These are phyloP conservation scores for Fusarium drepaniforme DNA, from an alignment of 2,329 filamentous ascomycete species.

Conservation along the genomic window DNA sequence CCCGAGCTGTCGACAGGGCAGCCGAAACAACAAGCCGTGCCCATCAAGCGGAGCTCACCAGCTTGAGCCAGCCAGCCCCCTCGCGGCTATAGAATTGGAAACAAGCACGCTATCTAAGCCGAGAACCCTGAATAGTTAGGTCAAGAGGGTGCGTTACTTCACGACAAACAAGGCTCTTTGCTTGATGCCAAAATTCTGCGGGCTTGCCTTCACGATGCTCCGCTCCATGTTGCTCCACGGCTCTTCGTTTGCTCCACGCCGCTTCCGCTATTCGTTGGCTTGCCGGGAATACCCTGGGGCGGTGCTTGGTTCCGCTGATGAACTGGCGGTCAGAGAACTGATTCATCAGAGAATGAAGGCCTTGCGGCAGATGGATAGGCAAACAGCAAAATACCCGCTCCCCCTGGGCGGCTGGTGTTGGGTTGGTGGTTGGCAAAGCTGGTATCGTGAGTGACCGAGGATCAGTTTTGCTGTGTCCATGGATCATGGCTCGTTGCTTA, in stretches of 20 bases:
- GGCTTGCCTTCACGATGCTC: conserved; percentile 24
- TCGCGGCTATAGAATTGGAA: not conserved
- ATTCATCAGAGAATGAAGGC: conserved; percentile 21
- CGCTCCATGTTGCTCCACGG: conserved; percentile 20
- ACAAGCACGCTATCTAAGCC: conserved; percentile 6
- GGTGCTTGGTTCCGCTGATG: conserved; percentile 44
- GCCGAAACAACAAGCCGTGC: conserved; percentile 17
- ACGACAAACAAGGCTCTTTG: conserved; percentile 18
- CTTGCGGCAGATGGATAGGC: conserved; percentile 22
- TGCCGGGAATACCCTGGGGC: conserved; percentile 41
- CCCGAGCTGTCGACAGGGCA: conserved; percentile 35
- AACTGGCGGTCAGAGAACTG: conserved; percentile 62
- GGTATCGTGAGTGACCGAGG: conserved; percentile 13
- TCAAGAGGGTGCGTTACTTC: not conserved
- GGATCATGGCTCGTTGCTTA: conserved; percentile 29
- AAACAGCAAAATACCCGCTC: conserved; percentile 21
- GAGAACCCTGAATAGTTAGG: conserved; percentile 1
- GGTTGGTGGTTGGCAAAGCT: conserved; percentile 24
- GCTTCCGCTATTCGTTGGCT: conserved; percentile 29
- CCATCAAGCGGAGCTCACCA: conserved; percentile 10
- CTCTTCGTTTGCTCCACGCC: conserved; percentile 37
- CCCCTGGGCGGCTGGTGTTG: conserved; percentile 21
- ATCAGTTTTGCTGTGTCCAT: conserved; percentile 25
- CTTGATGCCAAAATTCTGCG: not conserved
- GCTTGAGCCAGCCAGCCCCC: not conserved